These are phyloP conservation scores for Kalanchoe fedtschenkoi DNA, from an alignment of 164 flowering plant species.

Conservation along the genomic window DNA sequence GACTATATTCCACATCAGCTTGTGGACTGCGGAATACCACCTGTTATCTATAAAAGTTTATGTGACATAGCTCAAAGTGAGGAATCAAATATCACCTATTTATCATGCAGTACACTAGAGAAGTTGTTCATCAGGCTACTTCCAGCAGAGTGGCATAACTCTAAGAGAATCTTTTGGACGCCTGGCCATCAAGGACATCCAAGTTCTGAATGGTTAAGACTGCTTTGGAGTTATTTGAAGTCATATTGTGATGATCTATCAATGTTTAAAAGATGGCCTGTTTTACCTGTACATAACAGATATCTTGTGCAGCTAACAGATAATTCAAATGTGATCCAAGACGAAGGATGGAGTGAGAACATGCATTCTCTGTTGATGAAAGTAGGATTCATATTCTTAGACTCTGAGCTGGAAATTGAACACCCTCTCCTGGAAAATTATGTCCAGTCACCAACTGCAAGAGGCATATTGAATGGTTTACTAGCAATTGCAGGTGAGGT, in stretches of 20 bases:
- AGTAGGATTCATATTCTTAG: constrained; percentile 69
- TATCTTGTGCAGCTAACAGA: constrained; percentile 54
- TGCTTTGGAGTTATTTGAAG: constrained; percentile 70
- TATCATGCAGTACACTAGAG: constrained; percentile 67
- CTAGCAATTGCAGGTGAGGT: constrained; percentile 39
- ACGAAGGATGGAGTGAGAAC: constrained; percentile 97
- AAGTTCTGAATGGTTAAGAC: constrained; percentile 64
- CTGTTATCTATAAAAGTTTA: constrained; percentile 44
- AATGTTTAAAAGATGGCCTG: constrained; percentile 78
- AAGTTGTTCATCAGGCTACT: constrained; percentile 53
- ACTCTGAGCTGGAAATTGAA: constrained; percentile 53
- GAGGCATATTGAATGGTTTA: constrained; percentile 72
- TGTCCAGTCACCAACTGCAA: constrained; percentile 76
- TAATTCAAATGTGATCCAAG: constrained; percentile 67
- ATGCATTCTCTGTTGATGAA: constrained; percentile 67
- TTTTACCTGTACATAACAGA: constrained; percentile 59
- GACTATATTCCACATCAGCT: constrained; percentile 62
- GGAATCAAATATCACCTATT: constrained; percentile 49
- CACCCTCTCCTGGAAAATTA: constrained; percentile 60
- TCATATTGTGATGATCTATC: constrained; percentile 69
- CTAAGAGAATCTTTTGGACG: constrained; percentile 59
- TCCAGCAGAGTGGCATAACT: constrained; percentile 73
- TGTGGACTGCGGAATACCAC: constrained; percentile 55
- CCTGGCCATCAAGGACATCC: constrained; percentile 80
- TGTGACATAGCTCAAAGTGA: constrained; percentile 51